Percentiles rank a stretch among this genome's conserved stretches.
Conservation (phyloP, 495 filamentous ascomycete species). For the Penicillium flavigenum region DNA sequence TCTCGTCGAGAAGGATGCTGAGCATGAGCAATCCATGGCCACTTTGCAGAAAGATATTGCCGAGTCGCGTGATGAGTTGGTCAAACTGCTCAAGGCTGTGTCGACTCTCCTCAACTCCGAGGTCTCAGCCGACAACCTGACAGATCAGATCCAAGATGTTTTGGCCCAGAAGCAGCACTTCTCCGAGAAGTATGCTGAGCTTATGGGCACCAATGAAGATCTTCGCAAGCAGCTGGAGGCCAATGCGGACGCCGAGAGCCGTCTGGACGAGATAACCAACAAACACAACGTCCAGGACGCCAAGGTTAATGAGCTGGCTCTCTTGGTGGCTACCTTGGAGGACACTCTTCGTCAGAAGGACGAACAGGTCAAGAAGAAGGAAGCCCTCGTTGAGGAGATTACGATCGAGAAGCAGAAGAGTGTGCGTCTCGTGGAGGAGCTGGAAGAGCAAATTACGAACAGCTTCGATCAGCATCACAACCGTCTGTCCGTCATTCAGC, state of each 20-base stretch:
- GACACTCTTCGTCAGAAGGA: conserved; percentile 67
- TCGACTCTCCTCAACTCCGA: conserved; percentile 52
- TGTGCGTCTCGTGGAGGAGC: conserved; percentile 85
- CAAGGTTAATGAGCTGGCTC: conserved; percentile 51
- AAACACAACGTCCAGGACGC: conserved; percentile 39
- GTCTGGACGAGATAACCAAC: conserved; percentile 38
- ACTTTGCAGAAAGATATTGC: conserved; percentile 66
- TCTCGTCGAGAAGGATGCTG: conserved; percentile 46
- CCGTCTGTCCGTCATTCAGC: conserved; percentile 68
- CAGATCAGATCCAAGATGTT: conserved; percentile 50
- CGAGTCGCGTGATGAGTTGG: conserved; percentile 67
- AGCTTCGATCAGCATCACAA: conserved; percentile 95
- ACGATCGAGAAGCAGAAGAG: conserved; percentile 74
- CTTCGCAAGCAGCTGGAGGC: conserved; percentile 57
- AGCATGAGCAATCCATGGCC: conserved; percentile 61
- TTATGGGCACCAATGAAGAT: conserved; percentile 43
- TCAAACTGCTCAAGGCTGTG: conserved; percentile 55
- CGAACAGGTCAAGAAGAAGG: conserved; percentile 71
- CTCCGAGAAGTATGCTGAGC: conserved; percentile 46
- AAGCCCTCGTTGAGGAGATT: conserved; percentile 57
- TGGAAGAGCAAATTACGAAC: conserved; percentile 93
- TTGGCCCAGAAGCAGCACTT: conserved; percentile 46
- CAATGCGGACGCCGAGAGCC: conserved; percentile 39
- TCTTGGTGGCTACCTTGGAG: conserved; percentile 56
- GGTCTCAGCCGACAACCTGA: conserved; percentile 43